Percentiles rank a stretch among this genome's conserved stretches.
These are phyloP conservation scores for Malassezia vespertilionis DNA, from an alignment of 1,284 basidiomycete species.

Conservation along the genomic window DNA sequence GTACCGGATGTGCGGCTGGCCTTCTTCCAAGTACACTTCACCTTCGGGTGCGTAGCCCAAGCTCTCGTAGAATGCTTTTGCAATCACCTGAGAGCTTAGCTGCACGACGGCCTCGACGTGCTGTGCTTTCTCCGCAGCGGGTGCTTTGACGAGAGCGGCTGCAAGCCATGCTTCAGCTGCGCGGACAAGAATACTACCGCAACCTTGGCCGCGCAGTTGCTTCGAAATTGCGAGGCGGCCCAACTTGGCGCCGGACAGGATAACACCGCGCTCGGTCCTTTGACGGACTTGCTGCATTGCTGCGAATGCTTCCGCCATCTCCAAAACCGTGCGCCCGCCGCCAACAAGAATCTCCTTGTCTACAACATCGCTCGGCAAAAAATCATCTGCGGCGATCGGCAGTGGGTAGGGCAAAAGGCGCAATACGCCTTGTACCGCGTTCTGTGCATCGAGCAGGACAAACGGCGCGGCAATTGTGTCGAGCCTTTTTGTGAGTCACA, in stretches of 20 bases:
- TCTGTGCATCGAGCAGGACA: neutral
- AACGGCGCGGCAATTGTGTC: constrained; percentile 7
- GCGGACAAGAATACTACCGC: constrained; percentile 1
- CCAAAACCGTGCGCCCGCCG: constrained; percentile 4
- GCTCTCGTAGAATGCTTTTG: constrained; percentile 10
- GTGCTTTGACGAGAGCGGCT: neutral
- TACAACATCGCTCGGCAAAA: neutral
- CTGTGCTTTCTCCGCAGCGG: neutral
- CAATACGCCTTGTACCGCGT: constrained; percentile 7
- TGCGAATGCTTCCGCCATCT: neutral
- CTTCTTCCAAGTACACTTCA: constrained; percentile 11
- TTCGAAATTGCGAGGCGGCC: constrained; percentile 10
- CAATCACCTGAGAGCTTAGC: constrained; percentile 9
- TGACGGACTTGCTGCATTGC: neutral
- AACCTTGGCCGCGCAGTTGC: constrained; percentile 3
- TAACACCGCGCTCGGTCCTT: neutral
- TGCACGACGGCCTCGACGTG: neutral
- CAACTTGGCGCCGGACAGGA: constrained; percentile 14
- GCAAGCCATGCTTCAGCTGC: constrained; percentile 13
- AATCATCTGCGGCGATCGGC: neutral
- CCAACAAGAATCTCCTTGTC: constrained; percentile 1
- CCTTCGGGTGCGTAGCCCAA: constrained; percentile 4
- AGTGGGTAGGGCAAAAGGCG: constrained; percentile 7
- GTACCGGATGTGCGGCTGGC: constrained; percentile 13
- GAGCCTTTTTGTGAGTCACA: neutral